phyloP scores from a whole-genome alignment of 345 rosid genomes.

The Bretschneidera sinensis region DNA sequence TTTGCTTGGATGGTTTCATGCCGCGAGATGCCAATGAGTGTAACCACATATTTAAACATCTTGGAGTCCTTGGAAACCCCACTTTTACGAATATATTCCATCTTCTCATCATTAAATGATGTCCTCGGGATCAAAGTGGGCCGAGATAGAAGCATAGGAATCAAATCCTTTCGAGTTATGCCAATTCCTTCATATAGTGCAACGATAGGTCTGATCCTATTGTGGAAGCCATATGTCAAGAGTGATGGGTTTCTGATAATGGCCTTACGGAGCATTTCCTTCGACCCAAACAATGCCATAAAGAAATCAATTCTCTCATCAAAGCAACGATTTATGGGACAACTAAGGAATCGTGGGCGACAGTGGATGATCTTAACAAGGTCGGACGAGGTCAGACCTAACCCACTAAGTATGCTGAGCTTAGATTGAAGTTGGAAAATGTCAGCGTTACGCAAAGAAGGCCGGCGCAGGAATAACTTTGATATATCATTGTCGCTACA shows the following conservation, averaged over 20 bases:
- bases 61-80: slow-evolving; percentile 34
- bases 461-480: slow-evolving; percentile 34
- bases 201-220: slow-evolving; percentile 34
- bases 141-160: too few relatives aligned
- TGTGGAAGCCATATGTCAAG: slow-evolving; percentile 48
- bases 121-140: slow-evolving; percentile 47
- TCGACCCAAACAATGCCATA: slow-evolving; percentile 37
- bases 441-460: slow-evolving; percentile 40
- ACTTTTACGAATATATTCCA: too few relatives aligned
- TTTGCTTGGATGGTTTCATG: slow-evolving; percentile 42
- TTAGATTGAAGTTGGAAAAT: slow-evolving; percentile 34
- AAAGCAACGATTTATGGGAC: slow-evolving; percentile 35
- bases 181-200: too few relatives aligned
- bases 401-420: slow-evolving; percentile 29
- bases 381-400: slow-evolving; percentile 42
- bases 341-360: slow-evolving; percentile 54
- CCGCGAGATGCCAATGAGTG: slow-evolving; percentile 48
- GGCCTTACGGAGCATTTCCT: slow-evolving; percentile 43
- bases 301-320: slow-evolving; percentile 50
- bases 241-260: slow-evolving; percentile 58
- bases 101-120: slow-evolving; percentile 39
- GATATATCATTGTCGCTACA: slow-evolving; percentile 40
- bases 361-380: slow-evolving; percentile 56
- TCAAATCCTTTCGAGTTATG: too few relatives aligned
- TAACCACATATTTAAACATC: slow-evolving; percentile 52